Conservation (phyloP, 2,329 filamentous ascomycete species). For the Thielaviopsis euricoi region DNA sequence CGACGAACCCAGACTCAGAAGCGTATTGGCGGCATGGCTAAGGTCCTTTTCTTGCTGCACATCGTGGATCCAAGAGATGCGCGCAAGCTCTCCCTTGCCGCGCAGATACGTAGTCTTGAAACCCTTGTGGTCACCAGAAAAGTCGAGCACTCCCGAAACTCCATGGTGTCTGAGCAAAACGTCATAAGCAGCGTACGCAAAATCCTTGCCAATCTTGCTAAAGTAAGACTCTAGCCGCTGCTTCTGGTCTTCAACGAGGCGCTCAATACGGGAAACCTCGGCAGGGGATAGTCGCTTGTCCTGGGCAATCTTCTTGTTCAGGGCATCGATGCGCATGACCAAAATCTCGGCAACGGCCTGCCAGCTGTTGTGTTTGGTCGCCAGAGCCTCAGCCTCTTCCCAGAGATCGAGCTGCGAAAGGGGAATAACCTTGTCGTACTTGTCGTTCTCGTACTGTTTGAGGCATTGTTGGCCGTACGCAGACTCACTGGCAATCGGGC, state of each 20-base stretch:
- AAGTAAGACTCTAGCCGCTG: conserved; percentile 37
- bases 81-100: conserved; percentile 52
- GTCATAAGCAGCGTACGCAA: conserved; percentile 65
- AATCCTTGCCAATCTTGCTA: conserved; percentile 45
- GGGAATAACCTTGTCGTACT: conserved; percentile 33
- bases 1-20: conserved; percentile 52
- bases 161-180: conserved; percentile 54
- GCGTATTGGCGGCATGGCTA: conserved; percentile 50
- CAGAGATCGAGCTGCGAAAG: conserved; percentile 39
- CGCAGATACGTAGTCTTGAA: conserved; percentile 68
- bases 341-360: conserved; percentile 39
- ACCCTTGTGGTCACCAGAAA: conserved; percentile 48
- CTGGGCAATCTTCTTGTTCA: conserved; percentile 17
- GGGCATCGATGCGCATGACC: conserved; percentile 32
- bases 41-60: conserved; percentile 62
- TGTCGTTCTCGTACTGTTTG: conserved; percentile 32
- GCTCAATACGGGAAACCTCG: conserved; percentile 18
- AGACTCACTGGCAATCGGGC: conserved; percentile 26
- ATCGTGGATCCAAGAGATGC: conserved; percentile 91
- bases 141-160: conserved; percentile 52
- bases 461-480: conserved; percentile 29
- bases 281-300: conserved; percentile 17
- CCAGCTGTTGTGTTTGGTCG: conserved; percentile 39
- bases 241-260: conserved; percentile 25
- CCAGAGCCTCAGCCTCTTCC: conserved; percentile 40